A percentile compares a stretch with the other conserved stretches of the same genome.
These are phyloP conservation scores for Clonostachys chloroleuca DNA, from an alignment of 2,329 filamentous ascomycete genomes.

Conservation along the genomic window DNA sequence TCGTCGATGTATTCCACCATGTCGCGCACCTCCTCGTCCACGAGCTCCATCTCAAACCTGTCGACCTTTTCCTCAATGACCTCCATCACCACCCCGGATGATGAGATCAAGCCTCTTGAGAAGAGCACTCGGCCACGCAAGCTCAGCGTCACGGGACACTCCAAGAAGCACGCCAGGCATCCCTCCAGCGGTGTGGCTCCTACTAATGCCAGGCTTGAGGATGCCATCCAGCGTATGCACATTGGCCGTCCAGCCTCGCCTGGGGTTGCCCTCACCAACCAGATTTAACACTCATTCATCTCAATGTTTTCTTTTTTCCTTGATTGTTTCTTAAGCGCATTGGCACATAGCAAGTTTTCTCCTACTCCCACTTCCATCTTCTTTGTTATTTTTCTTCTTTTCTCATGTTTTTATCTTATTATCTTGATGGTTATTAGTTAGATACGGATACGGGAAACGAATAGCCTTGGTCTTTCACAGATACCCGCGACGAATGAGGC, in stretches of 20 bases:
- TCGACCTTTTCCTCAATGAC: conserved; percentile 15
- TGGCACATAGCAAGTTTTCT: no score
- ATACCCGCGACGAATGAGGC: no score
- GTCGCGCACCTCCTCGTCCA: conserved; percentile 16
- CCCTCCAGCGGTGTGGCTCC: conserved; percentile 9
- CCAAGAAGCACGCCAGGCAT: conserved; percentile 13
- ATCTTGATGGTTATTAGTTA: no score
- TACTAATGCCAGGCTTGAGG: conserved; percentile 7
- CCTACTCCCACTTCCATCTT: no score
- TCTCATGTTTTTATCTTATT: no score
- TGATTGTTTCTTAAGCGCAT: no score
- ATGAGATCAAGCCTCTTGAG: conserved; percentile 10
- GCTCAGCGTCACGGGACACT: conserved; percentile 18
- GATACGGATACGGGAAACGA: no score
- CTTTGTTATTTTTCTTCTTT: no score
- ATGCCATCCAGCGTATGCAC: conserved; percentile 16
- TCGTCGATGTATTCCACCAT: conserved; percentile 13
- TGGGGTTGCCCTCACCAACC: conserved; percentile 17
- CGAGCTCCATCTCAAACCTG: conserved; percentile 11
- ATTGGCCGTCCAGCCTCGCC: conserved; percentile 17
- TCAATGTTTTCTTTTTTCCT: no score
- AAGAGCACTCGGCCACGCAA: conserved; percentile 16
- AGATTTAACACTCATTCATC: conserved; percentile 7
- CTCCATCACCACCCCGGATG: conserved; percentile 2
- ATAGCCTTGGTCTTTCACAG: no score